phyloP scores from a whole-genome alignment of 371 early-diverging fungal species.

The Circinella umbellata region DNA sequence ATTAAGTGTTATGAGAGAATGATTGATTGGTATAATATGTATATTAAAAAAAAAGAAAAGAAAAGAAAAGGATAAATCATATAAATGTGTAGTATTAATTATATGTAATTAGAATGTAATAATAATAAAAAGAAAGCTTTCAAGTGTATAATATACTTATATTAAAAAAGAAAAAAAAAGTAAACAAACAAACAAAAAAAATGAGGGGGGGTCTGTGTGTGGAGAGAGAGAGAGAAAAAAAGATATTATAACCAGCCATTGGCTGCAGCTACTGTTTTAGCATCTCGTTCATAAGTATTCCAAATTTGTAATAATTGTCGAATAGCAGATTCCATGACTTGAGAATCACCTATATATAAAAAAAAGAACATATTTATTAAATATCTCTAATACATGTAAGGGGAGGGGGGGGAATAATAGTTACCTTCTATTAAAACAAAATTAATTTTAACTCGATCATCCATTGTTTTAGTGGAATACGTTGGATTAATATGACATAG shows the following conservation, averaged over 20 bases:
- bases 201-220: too few species aligned
- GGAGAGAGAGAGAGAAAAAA: too few species aligned
- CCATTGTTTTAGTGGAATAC: not conserved
- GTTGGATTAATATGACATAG: slow-evolving; percentile 20
- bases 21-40: not conserved
- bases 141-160: too few species aligned
- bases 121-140: too few species aligned
- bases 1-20: not conserved
- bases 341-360: slow-evolving; percentile 19
- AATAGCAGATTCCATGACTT: slow-evolving; percentile 14
- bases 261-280: slow-evolving; percentile 20
- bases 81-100: too few species aligned
- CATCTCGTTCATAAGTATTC: slow-evolving; percentile 25
- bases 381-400: too few species aligned
- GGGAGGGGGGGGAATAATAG: too few species aligned
- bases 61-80: too few species aligned
- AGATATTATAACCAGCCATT: slow-evolving; percentile 25
- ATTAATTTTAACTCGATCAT: slow-evolving; percentile 15
- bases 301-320: slow-evolving; percentile 18
- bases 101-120: not conserved
- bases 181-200: too few species aligned
- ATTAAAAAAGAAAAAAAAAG: too few species aligned
- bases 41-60: not conserved
- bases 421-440: slow-evolving; percentile 21
- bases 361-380: not conserved